Evolutionary conservation across 2,329 filamentous ascomycete genomes (phyloP), one percentile per base, ranked within the genome.

Genomic region (Pseudonectria buxi): DNA sequence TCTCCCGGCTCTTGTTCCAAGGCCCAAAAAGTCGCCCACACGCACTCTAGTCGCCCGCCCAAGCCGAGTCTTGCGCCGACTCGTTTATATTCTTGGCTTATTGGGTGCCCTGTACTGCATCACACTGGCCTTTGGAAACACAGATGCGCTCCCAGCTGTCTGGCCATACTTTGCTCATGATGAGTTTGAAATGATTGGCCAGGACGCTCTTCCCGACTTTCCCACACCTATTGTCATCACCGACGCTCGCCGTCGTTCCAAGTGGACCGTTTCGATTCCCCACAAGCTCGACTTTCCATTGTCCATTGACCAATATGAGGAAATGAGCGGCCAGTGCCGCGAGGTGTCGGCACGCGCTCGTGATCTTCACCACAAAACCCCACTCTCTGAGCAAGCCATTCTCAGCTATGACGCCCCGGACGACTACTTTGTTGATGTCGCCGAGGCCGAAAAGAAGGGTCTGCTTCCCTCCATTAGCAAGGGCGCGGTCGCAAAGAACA

Each of bases 211-310:
- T n/a, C 84, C 85, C 0, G 71, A 81, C 18, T 78, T 84, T 43
- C 81, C 86, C 0, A 83, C 81, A 1, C 83, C 85, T 0, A 70
- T 92, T 14, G 71, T 86, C 6, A 68, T 89, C 30, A 75, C 71
- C 11, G 83, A 88, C 59, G 63, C 67, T 16, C 66, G 69, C 29
- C 83, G 82, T 3, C 72, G 70, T 33, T 67, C 78, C 10, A 81
- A 75, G 55, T 94, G 87, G 87, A 92, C 86, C 0, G 74, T 94
- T 10, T 87, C 78, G 2, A 88, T 94, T 26, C 86, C 86, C 1
- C 67, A 71, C 6, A 71, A 70, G 38, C 66, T 71, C 30, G 65
- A 69, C 4, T 90, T 90, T 41, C 86, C 86, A 2, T 59, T 92
- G 3, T 60, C 69, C 1, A 71, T 75, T 14, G 60, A 71, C 9